These are phyloP conservation scores for Rickenella mellea DNA, from an alignment of 768 basidiomycete species.

Conservation along the genomic window DNA sequence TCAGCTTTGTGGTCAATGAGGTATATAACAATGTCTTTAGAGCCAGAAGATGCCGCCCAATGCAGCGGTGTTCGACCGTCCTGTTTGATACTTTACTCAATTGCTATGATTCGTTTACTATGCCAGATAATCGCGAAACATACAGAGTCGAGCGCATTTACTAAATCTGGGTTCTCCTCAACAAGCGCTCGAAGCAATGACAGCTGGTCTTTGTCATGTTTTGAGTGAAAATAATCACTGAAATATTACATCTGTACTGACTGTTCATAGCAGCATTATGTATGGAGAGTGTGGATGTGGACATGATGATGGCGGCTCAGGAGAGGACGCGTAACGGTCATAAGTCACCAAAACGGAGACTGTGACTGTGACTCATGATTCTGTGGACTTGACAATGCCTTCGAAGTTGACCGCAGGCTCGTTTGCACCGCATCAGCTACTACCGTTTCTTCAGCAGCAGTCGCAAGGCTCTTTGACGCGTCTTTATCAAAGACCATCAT, in stretches of 20 bases:
- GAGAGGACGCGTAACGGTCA: neutral
- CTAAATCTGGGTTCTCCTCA: slow-evolving; percentile 47
- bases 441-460: slow-evolving; percentile 75
- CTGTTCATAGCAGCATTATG: slow-evolving; percentile 68
- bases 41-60: slow-evolving; percentile 74
- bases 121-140: neutral
- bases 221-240: neutral
- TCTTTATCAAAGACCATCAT: slow-evolving; percentile 77
- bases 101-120: neutral
- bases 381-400: neutral
- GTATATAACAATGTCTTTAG: slow-evolving; percentile 55
- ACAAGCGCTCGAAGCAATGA: slow-evolving; percentile 60
- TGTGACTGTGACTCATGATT: no score
- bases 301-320: neutral
- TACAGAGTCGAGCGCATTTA: slow-evolving; percentile 60
- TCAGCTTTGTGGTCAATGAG: slow-evolving; percentile 65
- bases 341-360: no score
- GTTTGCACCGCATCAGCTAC: slow-evolving; percentile 44
- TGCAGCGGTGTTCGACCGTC: slow-evolving; percentile 79
- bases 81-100: slow-evolving; percentile 23
- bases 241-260: slow-evolving; percentile 18
- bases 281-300: slow-evolving; percentile 38
- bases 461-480: slow-evolving; percentile 69
- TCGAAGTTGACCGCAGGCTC: neutral
- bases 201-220: slow-evolving; percentile 44